phyloP scores from a whole-genome alignment of 2,329 filamentous ascomycete genomes.

The Teratosphaeriaceae sp. region DNA sequence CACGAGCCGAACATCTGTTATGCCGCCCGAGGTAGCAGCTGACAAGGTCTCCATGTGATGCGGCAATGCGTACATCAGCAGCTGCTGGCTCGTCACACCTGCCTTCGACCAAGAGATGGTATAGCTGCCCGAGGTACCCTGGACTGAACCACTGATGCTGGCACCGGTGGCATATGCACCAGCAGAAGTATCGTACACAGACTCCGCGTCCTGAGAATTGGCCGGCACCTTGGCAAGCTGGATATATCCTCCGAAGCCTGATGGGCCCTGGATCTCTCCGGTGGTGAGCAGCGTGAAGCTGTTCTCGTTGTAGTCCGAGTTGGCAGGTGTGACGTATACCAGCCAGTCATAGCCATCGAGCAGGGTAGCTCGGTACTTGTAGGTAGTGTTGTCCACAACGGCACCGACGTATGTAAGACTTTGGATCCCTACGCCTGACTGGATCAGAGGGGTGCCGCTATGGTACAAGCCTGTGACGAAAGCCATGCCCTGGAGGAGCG shows the following conservation, averaged over 20 bases:
- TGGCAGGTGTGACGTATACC: slow-evolving; percentile 63
- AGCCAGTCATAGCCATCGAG: slow-evolving; percentile 70
- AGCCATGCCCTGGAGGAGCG: slow-evolving; percentile 81
- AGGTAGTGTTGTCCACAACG: slow-evolving; percentile 55
- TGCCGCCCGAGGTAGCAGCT: slow-evolving; percentile 41
- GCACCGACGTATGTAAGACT: slow-evolving; percentile 50
- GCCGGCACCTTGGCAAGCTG: slow-evolving; percentile 74
- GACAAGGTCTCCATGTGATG: slow-evolving; percentile 79
- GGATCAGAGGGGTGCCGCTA: slow-evolving; percentile 60
- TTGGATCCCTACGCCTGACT: slow-evolving; percentile 68
- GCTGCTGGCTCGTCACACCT: slow-evolving; percentile 52
- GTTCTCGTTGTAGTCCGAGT: slow-evolving; percentile 45
- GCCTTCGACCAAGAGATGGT: slow-evolving; percentile 65
- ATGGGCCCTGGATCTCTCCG: slow-evolving; percentile 54
- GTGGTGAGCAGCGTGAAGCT: slow-evolving; percentile 59
- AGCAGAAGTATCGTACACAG: slow-evolving; percentile 65
- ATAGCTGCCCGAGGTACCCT: slow-evolving; percentile 61
- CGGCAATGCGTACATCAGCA: slow-evolving; percentile 82
- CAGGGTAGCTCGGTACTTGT: slow-evolving; percentile 69
- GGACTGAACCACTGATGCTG: slow-evolving; percentile 56
- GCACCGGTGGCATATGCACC: slow-evolving; percentile 67
- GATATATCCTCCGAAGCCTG: slow-evolving; percentile 67
- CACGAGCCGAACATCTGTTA: slow-evolving; percentile 53
- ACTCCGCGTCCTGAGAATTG: slow-evolving; percentile 45
- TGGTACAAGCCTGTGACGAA: slow-evolving; percentile 75